Conservation (phyloP, 192 early-diverging fungal genomes). For the Paraglomus brasilianum region DNA sequence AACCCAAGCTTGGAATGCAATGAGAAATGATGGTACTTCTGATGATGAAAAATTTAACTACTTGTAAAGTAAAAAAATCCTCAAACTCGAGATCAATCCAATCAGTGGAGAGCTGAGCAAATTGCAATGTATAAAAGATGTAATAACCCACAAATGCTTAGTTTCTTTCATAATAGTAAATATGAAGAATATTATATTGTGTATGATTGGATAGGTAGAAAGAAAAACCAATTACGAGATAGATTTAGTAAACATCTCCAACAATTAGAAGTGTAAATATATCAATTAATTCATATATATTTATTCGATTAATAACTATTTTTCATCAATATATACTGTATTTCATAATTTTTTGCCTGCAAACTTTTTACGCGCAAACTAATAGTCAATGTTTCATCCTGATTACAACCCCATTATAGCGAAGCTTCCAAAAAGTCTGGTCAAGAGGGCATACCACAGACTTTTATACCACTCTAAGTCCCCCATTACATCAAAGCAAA, state of each 20-base stretch:
- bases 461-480: constrained; percentile 2
- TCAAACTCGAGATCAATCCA: constrained; percentile 19
- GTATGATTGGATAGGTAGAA: not conserved
- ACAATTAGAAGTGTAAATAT: not conserved
- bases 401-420: not conserved
- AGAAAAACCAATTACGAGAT: not conserved
- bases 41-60: constrained; percentile 9
- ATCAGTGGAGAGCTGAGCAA: not conserved
- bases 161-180: constrained; percentile 11
- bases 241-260: not conserved
- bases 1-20: not conserved
- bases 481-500: not conserved
- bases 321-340: not conserved
- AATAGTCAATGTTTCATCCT: constrained; percentile 1
- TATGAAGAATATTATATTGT: constrained; percentile 19
- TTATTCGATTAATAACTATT: no score
- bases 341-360: constrained; percentile 4
- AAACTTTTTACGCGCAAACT: constrained; percentile 18
- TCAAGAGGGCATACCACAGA: not conserved
- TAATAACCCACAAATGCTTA: not conserved
- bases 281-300: no score
- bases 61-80: constrained; percentile 10
- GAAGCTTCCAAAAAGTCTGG: not conserved
- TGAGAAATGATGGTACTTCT: not conserved
- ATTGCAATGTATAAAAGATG: constrained; percentile 6